Evolutionary conservation across 148 eudicot genomes (phyloP).

Genomic region (Rhododendron griersonianum): DNA sequence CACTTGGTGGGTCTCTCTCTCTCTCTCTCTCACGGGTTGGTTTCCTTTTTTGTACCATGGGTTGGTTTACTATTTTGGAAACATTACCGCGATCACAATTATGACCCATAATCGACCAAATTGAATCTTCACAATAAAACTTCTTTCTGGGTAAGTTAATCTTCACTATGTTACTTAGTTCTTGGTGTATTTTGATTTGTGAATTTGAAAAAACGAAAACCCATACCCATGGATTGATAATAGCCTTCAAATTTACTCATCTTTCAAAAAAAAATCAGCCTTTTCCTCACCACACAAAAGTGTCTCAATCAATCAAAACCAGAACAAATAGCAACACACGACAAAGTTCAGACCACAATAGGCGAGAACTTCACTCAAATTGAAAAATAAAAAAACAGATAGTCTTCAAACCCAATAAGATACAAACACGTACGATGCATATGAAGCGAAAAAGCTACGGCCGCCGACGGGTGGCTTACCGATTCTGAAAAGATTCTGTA

Average conservation of each 20-base stretch:
- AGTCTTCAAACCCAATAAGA: neutral
- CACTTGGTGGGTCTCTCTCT: neutral
- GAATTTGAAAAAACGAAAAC: neutral
- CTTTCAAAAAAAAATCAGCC: neutral
- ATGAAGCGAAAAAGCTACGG: no score
- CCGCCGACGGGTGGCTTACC: no score
- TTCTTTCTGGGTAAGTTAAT: neutral
- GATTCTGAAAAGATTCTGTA: neutral
- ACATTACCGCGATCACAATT: no score
- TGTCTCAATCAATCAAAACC: neutral
- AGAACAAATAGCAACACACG: neutral
- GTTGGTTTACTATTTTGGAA: neutral
- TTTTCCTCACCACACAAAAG: neutral
- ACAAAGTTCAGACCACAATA: neutral
- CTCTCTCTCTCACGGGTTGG: no score
- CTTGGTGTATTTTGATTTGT: neutral
- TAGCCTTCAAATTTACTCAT: neutral
- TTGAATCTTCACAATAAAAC: neutral
- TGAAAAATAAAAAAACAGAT: no score
- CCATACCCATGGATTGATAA: neutral
- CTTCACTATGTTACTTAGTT: neutral
- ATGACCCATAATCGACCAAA: neutral
- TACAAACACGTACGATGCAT: neutral
- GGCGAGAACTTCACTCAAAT: neutral
- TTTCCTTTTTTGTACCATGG: neutral